phyloP scores from a whole-genome alignment of 768 basidiomycete genomes.

The Tremella fuciformis region DNA sequence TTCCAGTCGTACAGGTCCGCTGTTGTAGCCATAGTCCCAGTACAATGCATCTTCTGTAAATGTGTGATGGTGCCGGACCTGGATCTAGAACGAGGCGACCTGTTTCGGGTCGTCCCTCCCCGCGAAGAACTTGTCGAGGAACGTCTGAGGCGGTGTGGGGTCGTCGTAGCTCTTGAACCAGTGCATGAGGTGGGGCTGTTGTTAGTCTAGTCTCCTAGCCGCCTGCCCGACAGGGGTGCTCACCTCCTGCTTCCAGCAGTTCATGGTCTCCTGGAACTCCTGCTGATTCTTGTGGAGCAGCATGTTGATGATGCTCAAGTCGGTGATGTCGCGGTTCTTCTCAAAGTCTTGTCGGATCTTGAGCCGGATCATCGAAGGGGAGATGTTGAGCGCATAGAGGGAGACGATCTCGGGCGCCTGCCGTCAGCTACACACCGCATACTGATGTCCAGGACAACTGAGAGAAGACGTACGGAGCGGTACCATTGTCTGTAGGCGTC shows the following conservation, averaged over 20 bases:
- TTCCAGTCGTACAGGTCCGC: background rate
- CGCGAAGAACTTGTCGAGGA: conserved; percentile 52
- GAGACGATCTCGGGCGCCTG: conserved; percentile 90
- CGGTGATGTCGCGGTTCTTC: conserved; percentile 73
- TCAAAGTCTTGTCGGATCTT: conserved; percentile 84
- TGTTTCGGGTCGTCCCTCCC: conserved; percentile 50
- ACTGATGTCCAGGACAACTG: background rate
- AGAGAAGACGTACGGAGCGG: conserved; percentile 64
- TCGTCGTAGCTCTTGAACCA: conserved; percentile 52
- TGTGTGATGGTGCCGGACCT: background rate
- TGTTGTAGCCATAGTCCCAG: conserved; percentile 14
- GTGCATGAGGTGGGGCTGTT: conserved; percentile 49
- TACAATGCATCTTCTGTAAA: background rate
- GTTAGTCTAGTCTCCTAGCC: background rate
- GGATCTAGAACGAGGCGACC: conserved; percentile 36
- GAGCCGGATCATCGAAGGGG: conserved; percentile 72
- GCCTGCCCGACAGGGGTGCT: conserved; percentile 17
- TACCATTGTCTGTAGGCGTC: conserved; percentile 91
- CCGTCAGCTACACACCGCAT: too few species aligned
- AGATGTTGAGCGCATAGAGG: conserved; percentile 76
- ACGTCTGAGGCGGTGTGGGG: conserved; percentile 44
- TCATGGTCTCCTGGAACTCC: conserved; percentile 92
- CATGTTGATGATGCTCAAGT: conserved; percentile 77
- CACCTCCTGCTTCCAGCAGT: conserved; percentile 79
- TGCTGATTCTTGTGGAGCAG: conserved; percentile 76